Conservation (phyloP, 306 rosid genomes). For the Rosa chinensis region DNA sequence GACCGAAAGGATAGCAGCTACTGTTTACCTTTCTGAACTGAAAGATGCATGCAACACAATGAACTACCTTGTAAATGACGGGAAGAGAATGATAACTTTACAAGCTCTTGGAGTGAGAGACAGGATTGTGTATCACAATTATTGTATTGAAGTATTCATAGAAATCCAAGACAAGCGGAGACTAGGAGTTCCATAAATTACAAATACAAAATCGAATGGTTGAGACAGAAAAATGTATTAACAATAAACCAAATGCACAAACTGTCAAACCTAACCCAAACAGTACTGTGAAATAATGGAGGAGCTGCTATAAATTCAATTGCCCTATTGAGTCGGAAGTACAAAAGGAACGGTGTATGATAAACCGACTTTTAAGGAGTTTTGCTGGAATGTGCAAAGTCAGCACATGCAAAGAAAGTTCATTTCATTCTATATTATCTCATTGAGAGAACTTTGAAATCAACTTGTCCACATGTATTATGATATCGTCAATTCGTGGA, state of each 20-base stretch:
- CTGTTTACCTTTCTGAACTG: not conserved
- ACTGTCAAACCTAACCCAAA: slow-evolving; percentile 49
- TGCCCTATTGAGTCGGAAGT: slow-evolving; percentile 27
- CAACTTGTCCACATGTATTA: slow-evolving; percentile 93
- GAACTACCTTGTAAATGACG: not conserved
- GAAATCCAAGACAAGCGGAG: slow-evolving; percentile 28
- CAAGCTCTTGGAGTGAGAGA: slow-evolving; percentile 7
- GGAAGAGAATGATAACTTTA: not conserved
- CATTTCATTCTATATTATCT: slow-evolving; percentile 30
- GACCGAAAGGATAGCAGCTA: not conserved
- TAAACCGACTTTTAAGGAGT: slow-evolving; percentile 12
- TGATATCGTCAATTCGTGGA: slow-evolving; percentile 82
- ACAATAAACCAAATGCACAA: slow-evolving; percentile 38
- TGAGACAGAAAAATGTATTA: slow-evolving; percentile 29
- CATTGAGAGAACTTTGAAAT: slow-evolving; percentile 78
- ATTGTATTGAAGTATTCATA: slow-evolving; percentile 14
- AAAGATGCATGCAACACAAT: not conserved
- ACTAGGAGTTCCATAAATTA: slow-evolving; percentile 45
- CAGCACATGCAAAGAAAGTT: slow-evolving; percentile 11
- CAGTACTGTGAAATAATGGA: slow-evolving; percentile 30
- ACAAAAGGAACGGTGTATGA: slow-evolving; percentile 16
- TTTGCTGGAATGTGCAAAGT: slow-evolving; percentile 19
- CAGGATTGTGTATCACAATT: not conserved
- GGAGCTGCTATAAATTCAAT: slow-evolving; percentile 38
- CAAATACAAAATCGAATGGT: slow-evolving; percentile 43